phyloP scores from a whole-genome alignment of 2,329 filamentous ascomycete genomes.

The Fusarium pseudograminearum region DNA sequence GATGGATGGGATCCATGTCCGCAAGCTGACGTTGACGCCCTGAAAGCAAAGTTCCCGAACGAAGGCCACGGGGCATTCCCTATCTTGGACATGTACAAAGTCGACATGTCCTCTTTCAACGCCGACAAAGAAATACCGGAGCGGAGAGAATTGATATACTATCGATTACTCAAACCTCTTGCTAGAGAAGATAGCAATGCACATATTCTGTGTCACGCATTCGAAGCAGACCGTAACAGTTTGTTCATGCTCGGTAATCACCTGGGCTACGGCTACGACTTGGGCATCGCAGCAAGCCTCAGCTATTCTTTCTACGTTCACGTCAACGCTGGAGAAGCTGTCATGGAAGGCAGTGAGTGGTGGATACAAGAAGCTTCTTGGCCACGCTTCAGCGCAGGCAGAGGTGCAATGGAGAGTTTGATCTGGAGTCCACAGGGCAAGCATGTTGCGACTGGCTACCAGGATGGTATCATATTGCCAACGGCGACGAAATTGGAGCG shows the following conservation, averaged over 20 bases:
- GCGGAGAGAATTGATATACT: constrained; percentile 62
- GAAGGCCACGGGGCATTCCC: constrained; percentile 60
- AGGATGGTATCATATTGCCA: constrained; percentile 62
- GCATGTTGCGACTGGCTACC: constrained; percentile 67
- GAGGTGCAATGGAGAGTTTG: constrained; percentile 62
- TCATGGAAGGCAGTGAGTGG: constrained; percentile 63
- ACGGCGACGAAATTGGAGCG: constrained; percentile 1
- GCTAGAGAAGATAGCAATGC: constrained; percentile 56
- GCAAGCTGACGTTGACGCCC: constrained; percentile 58
- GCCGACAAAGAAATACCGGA: constrained; percentile 56
- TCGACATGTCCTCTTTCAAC: constrained; percentile 64
- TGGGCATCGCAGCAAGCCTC: constrained; percentile 60
- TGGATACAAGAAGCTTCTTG: constrained; percentile 67
- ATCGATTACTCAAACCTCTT: constrained; percentile 61
- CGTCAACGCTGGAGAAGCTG: constrained; percentile 60
- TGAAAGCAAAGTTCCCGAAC: constrained; percentile 54
- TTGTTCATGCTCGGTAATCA: constrained; percentile 65
- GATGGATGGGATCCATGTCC: constrained; percentile 60
- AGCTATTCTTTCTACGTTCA: constrained; percentile 67
- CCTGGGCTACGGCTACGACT: constrained; percentile 58
- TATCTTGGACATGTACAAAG: constrained; percentile 65
- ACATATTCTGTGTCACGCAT: constrained; percentile 64
- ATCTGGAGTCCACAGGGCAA: constrained; percentile 66
- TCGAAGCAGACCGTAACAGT: constrained; percentile 66
- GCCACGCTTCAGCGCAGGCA: constrained; percentile 60